These are phyloP conservation scores for Elaeagnus macrophylla DNA, from an alignment of 306 rosid species.

Conservation along the genomic window DNA sequence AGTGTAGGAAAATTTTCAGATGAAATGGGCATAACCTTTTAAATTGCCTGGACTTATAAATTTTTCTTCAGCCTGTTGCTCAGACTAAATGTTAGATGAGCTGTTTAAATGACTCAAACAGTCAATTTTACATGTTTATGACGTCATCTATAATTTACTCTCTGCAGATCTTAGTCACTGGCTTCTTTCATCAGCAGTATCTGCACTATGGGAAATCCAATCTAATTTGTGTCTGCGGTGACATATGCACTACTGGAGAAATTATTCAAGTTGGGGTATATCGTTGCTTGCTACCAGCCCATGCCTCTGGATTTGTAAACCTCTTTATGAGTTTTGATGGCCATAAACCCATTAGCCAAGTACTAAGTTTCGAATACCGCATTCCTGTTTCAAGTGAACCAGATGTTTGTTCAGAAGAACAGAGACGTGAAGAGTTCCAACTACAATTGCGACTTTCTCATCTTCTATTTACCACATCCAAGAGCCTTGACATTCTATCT, in stretches of 20 bases:
- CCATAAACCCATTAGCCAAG: conserved; percentile 79
- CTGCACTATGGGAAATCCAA: conserved; percentile 51
- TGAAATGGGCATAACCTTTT: neutral
- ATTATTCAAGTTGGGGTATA: conserved; percentile 78
- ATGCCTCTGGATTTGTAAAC: conserved; percentile 49
- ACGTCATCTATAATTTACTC: conserved; percentile 2
- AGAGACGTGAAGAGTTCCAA: conserved; percentile 51
- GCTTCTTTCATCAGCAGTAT: conserved; percentile 51
- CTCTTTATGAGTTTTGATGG: conserved; percentile 72
- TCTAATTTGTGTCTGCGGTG: conserved; percentile 66
- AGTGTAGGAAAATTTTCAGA: no score
- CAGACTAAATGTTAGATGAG: neutral
- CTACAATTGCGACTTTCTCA: conserved; percentile 62
- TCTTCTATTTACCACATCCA: conserved; percentile 58
- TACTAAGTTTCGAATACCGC: conserved; percentile 70
- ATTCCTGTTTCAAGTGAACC: conserved; percentile 40
- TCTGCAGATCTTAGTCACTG: conserved; percentile 73
- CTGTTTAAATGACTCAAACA: neutral
- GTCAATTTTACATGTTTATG: neutral
- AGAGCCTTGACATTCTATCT: conserved; percentile 47
- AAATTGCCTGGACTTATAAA: neutral
- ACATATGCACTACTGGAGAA: conserved; percentile 46
- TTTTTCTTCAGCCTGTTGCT: conserved; percentile 7
- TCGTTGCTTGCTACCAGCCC: conserved; percentile 62
- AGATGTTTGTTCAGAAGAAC: conserved; percentile 32